Evolutionary conservation across 139 green algal species (phyloP).

Genomic region (Asterochloris erici): DNA sequence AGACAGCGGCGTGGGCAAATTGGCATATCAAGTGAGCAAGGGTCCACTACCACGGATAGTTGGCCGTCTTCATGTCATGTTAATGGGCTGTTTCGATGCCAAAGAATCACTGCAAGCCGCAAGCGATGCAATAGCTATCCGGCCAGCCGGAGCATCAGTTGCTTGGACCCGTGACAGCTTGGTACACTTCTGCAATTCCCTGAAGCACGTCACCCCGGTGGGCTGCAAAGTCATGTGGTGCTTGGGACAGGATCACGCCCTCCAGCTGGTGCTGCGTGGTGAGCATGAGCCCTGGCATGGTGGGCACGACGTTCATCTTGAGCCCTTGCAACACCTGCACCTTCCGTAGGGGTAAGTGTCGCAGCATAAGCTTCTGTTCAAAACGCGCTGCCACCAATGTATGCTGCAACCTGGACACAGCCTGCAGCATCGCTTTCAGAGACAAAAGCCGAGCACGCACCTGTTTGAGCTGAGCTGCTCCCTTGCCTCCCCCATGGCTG

Average conservation of each 20-base stretch:
- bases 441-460: not conserved
- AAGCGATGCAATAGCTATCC: no score
- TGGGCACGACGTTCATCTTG: not conserved
- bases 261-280: not conserved
- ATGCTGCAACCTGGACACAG: not conserved
- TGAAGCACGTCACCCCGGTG: no score
- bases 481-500: not conserved
- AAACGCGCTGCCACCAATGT: not conserved
- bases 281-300: slow-evolving; percentile 1
- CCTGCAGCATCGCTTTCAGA: not conserved
- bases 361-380: not conserved
- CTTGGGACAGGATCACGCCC: not conserved
- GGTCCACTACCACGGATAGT: no score
- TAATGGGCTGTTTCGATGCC: no score
- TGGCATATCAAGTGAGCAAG: no score
- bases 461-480: not conserved
- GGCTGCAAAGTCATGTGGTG: no score
- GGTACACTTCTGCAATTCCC: no score
- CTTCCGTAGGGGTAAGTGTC: not conserved
- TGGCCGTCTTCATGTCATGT: no score
- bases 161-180: no score
- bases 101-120: no score
- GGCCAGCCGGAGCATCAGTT: no score
- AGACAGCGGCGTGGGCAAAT: no score
- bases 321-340: slow-evolving; percentile 3